phyloP scores from a whole-genome alignment of 208 protist species.

The Porcisia deanei region DNA sequence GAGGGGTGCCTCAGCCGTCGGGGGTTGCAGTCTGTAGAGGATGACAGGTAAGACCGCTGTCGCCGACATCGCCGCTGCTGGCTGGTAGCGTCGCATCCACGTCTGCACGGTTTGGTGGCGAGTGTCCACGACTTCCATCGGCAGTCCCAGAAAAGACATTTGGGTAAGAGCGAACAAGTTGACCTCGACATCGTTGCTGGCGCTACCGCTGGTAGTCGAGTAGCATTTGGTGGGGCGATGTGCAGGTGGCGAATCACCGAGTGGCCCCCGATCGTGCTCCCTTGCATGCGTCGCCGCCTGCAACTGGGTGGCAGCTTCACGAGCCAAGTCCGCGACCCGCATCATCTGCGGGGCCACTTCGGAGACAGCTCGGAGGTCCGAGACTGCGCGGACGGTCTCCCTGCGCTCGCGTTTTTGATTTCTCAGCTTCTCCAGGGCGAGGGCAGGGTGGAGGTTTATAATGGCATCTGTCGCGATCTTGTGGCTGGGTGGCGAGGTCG shows the following conservation, averaged over 20 bases:
- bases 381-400: not conserved
- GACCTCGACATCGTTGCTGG: not conserved
- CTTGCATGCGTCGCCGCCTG: not conserved
- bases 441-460: conserved; percentile 19
- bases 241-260: not conserved
- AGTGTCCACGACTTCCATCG: conserved; percentile 18
- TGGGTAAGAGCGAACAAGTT: conserved; percentile 13
- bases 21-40: too few relatives aligned
- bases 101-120: conserved; percentile 14
- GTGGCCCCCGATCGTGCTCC: not conserved
- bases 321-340: conserved; percentile 11
- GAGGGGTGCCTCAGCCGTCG: conserved; percentile 7
- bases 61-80: conserved; percentile 5
- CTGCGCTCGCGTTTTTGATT: conserved; percentile 4
- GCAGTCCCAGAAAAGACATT: conserved; percentile 9
- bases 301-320: conserved; percentile 17
- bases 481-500: not conserved
- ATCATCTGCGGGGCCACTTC: conserved; percentile 10
- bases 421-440: conserved; percentile 42
- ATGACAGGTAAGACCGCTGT: too few relatives aligned
- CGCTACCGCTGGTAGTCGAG: not conserved
- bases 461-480: not conserved
- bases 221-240: not conserved
- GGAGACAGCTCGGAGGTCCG: not conserved
- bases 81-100: conserved; percentile 30